phyloP scores from a whole-genome alignment of 176 grass and related monocot genomes.

The Carex cristatella region DNA sequence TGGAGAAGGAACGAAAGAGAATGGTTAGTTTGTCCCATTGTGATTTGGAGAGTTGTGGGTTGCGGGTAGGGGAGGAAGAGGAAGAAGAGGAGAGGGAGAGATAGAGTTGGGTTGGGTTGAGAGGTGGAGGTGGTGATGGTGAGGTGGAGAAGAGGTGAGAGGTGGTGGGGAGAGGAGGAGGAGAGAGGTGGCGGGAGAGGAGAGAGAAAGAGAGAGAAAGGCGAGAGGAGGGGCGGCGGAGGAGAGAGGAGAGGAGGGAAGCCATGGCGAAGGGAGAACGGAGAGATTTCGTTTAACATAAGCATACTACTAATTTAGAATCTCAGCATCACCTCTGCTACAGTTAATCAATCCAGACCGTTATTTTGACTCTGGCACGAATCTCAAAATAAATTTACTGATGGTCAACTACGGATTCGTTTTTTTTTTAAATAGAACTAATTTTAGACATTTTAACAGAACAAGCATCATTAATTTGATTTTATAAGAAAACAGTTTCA shows the following conservation, averaged over 20 bases:
- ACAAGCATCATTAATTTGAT: too few species aligned
- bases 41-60: conserved; percentile 35
- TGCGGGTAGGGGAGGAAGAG: conserved; percentile 15
- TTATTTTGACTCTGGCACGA: too few species aligned
- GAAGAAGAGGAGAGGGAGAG: conserved; percentile 36
- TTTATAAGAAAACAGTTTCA: too few species aligned
- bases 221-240: background rate
- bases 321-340: too few species aligned
- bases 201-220: background rate
- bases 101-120: conserved; percentile 53
- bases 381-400: too few species aligned
- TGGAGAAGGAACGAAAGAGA: conserved; percentile 56
- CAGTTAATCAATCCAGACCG: too few species aligned
- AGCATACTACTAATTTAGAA: too few species aligned
- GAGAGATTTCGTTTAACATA: background rate
- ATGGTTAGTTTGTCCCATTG: conserved; percentile 38
- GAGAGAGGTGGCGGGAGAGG: background rate
- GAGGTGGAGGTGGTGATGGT: background rate
- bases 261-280: background rate
- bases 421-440: too few species aligned
- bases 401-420: too few species aligned
- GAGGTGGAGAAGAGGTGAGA: background rate
- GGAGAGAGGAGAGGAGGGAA: background rate
- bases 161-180: background rate
- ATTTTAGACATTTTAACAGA: too few species aligned